Percentiles rank a stretch among this genome's conserved stretches.
These are phyloP conservation scores for Solanum piurae DNA, from an alignment of 257 asterid species.

Conservation along the genomic window DNA sequence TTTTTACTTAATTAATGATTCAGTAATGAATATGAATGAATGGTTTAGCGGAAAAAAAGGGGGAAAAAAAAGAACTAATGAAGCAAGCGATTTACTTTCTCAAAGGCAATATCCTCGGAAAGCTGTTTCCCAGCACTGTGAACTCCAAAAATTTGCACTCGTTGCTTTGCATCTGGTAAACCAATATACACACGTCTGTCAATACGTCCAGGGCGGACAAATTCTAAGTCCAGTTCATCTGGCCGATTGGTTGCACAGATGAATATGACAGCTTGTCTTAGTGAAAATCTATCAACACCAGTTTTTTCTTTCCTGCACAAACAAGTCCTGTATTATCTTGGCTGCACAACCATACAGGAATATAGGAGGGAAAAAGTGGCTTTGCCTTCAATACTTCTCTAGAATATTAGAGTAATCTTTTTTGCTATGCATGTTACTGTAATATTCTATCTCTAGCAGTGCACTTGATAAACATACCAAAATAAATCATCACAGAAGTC, in stretches of 20 bases:
- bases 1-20: not conserved
- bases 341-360: not conserved
- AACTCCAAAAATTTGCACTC: constrained; percentile 86
- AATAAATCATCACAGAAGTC: not conserved
- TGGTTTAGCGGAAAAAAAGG: not conserved
- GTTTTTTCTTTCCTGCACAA: constrained; percentile 69
- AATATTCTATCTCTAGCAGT: not conserved
- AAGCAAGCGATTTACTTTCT: constrained; percentile 39
- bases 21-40: not conserved
- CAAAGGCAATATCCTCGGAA: constrained; percentile 79
- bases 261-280: constrained; percentile 85
- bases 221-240: constrained; percentile 77
- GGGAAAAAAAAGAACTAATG: not conserved
- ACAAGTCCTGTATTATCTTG: not conserved
- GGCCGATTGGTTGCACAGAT: constrained; percentile 99
- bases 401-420: not conserved
- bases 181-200: constrained; percentile 95
- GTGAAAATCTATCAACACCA: constrained; percentile 86
- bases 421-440: not conserved
- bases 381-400: not conserved
- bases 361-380: not conserved
- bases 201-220: constrained; percentile 85
- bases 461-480: not conserved
- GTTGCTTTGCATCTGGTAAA: constrained; percentile 90
- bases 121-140: constrained; percentile 91